Percentiles rank a stretch among this genome's conserved stretches.
phyloP scores from a whole-genome alignment of 1,284 basidiomycete genomes.

The Cutaneotrichosporon sp. region DNA sequence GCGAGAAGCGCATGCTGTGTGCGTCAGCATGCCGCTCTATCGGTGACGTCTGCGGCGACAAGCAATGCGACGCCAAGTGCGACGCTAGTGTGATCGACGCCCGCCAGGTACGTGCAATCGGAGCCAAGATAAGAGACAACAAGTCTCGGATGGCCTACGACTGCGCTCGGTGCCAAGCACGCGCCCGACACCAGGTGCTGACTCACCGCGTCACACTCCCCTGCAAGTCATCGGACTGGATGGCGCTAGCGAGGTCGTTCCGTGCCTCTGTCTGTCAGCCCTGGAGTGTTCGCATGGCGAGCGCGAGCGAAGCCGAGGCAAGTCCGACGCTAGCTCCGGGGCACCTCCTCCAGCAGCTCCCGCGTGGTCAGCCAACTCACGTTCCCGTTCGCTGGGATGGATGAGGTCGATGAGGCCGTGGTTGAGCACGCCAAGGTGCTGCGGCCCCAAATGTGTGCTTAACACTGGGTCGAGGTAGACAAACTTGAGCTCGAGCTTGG shows the following conservation, averaged over 20 bases:
- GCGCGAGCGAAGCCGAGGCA: not conserved
- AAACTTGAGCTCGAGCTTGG: conserved; percentile 65
- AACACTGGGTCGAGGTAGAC: conserved; percentile 89
- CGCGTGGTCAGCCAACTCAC: conserved; percentile 50
- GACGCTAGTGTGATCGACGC: not conserved
- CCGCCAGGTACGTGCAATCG: conserved; percentile 3
- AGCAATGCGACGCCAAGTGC: too few species aligned
- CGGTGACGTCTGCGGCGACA: not conserved
- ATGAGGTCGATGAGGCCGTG: conserved; percentile 80
- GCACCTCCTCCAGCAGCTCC: too few species aligned
- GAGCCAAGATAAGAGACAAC: not conserved
- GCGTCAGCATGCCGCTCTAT: not conserved
- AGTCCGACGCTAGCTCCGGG: too few species aligned
- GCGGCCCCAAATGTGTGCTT: conserved; percentile 69
- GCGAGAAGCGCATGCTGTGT: conserved; percentile 56
- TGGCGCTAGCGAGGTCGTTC: conserved; percentile 73
- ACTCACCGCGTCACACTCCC: conserved; percentile 85
- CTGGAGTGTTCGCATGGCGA: not conserved
- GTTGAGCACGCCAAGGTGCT: conserved; percentile 69
- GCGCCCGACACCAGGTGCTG: not conserved
- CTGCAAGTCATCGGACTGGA: conserved; percentile 77
- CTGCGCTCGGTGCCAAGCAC: not conserved
- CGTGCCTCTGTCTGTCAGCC: conserved; percentile 58
- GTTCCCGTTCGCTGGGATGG: conserved; percentile 82
- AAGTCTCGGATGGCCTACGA: not conserved